Evolutionary conservation across 306 rosid species (phyloP).

Genomic region (Vigna trinervia): DNA sequence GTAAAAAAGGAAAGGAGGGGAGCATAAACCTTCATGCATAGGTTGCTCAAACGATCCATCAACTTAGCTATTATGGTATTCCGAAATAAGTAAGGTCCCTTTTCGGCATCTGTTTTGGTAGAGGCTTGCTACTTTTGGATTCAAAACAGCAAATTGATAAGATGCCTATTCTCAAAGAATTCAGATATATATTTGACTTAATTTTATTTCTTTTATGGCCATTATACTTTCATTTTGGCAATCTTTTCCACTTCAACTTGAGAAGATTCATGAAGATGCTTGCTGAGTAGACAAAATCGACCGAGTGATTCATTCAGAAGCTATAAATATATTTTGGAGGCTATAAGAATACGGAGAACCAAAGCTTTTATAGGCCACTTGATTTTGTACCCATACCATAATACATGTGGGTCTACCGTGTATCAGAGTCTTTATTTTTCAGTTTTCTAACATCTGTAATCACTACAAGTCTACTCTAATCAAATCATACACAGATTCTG

Average conservation of each 20-base stretch:
- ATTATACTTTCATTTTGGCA: not conserved
- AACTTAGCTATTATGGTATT: constrained; percentile 19
- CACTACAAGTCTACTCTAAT: not conserved
- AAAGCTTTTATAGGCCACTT: constrained; percentile 37
- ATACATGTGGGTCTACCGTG: constrained; percentile 53
- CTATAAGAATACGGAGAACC: constrained; percentile 35
- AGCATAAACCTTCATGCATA: constrained; percentile 14
- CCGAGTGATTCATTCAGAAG: constrained; percentile 34
- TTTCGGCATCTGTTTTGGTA: constrained; percentile 4
- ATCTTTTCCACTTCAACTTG: constrained; percentile 24
- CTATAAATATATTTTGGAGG: constrained; percentile 26
- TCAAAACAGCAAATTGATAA: not conserved
- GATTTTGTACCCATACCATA: constrained; percentile 39
- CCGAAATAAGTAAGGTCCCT: constrained; percentile 27
- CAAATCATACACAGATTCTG: not conserved
- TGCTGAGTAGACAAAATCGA: constrained; percentile 34
- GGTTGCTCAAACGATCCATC: constrained; percentile 18
- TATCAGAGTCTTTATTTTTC: constrained; percentile 1
- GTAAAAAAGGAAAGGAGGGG: not conserved
- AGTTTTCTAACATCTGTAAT: not conserved
- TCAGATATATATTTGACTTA: not conserved
- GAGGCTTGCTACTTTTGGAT: not conserved
- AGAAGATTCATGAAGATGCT: constrained; percentile 34
- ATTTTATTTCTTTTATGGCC: not conserved
- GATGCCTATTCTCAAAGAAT: constrained; percentile 21